Percentiles rank a stretch among this genome's conserved stretches.
These are phyloP conservation scores for Tulasnella calospora DNA, from an alignment of 768 basidiomycete genomes.

Conservation along the genomic window DNA sequence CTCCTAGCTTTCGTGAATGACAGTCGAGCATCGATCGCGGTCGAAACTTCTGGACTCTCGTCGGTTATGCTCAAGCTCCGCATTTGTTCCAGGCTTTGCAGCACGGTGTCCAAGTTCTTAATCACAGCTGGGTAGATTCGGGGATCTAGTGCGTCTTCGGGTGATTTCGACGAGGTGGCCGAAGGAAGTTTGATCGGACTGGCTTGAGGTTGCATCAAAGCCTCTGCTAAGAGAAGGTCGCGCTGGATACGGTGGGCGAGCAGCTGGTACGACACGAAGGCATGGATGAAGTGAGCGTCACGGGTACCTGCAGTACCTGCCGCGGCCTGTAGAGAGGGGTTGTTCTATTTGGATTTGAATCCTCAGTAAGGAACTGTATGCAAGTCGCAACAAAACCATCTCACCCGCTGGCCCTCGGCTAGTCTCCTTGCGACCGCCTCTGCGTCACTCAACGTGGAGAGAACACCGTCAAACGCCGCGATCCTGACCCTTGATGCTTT, in stretches of 20 bases:
- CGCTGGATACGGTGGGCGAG: constrained; percentile 83
- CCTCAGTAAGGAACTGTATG: background rate
- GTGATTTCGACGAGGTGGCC: constrained; percentile 33
- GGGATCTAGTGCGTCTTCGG: constrained; percentile 45
- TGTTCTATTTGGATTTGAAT: constrained; percentile 41
- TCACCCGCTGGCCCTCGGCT: constrained; percentile 77
- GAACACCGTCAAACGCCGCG: constrained; percentile 79
- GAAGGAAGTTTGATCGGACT: background rate
- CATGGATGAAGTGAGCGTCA: constrained; percentile 79
- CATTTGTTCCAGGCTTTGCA: constrained; percentile 84
- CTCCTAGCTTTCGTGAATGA: constrained; percentile 70
- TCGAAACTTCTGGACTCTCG: constrained; percentile 75
- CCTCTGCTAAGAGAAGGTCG: constrained; percentile 72
- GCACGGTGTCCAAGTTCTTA: constrained; percentile 73
- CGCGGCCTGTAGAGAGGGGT: constrained; percentile 36
- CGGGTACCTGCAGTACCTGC: constrained; percentile 44
- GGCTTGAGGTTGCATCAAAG: constrained; percentile 47
- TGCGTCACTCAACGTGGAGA: constrained; percentile 82
- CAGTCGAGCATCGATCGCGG: constrained; percentile 70
- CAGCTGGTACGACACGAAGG: constrained; percentile 82
- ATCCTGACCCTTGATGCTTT: constrained; percentile 64
- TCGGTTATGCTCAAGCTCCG: constrained; percentile 77
- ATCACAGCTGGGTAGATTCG: constrained; percentile 81
- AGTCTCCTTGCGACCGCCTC: constrained; percentile 78
- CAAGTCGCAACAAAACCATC: constrained; percentile 19